phyloP scores from a whole-genome alignment of 2,329 filamentous ascomycete genomes.

The Fusarium bulbicola region DNA sequence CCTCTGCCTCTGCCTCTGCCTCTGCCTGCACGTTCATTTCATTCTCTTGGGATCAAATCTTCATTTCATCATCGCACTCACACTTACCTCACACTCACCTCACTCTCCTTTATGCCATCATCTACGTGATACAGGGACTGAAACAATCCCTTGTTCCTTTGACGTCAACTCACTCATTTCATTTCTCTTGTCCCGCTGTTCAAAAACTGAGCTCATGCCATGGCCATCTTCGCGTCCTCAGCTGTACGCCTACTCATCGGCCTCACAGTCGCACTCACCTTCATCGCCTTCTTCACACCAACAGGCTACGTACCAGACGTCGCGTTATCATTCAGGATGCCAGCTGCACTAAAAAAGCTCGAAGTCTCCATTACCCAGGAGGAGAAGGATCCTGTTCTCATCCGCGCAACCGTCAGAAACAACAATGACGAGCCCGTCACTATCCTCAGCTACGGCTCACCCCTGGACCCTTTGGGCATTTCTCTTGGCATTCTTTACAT shows the following conservation, averaged over 20 bases:
- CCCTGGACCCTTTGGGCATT: conserved; percentile 55
- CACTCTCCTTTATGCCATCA: conserved; percentile 6
- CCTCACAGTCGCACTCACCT: conserved; percentile 30
- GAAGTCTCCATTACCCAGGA: conserved; percentile 47
- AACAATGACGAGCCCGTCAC: conserved; percentile 50
- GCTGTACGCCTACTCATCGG: conserved; percentile 33
- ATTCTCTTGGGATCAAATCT: background rate
- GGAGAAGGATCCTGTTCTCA: conserved; percentile 47
- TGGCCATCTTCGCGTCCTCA: conserved; percentile 33
- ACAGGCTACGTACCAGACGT: conserved; percentile 6
- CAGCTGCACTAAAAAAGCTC: conserved; percentile 39
- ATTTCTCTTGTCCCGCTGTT: background rate
- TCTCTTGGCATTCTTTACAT: conserved; percentile 54
- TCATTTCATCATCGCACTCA: background rate
- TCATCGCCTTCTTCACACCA: conserved; percentile 34
- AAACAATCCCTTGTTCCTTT: conserved; percentile 23
- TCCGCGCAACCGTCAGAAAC: conserved; percentile 54
- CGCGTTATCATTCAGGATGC: conserved; percentile 29
- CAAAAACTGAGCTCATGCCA: conserved; percentile 5
- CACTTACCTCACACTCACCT: background rate
- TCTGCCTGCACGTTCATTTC: background rate
- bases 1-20: background rate
- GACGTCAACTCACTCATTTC: conserved; percentile 7
- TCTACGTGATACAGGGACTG: conserved; percentile 18
- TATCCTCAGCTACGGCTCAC: conserved; percentile 55